Evolutionary conservation across 352 stramenopile genomes (phyloP), one percentile per base, ranked within the genome.

Genomic region (Plasmopara viticola): DNA sequence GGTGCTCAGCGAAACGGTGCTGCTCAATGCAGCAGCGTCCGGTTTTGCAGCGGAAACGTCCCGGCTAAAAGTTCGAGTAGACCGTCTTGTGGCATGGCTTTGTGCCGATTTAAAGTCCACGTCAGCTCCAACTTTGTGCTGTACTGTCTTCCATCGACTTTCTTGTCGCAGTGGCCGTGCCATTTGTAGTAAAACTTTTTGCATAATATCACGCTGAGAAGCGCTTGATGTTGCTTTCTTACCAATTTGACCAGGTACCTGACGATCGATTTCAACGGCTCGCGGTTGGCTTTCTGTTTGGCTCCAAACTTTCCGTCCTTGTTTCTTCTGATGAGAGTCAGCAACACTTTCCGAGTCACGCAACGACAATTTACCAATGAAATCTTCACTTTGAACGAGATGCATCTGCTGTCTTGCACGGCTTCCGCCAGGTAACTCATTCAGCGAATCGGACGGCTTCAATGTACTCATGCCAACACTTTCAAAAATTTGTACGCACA

Each of bases 1-100:
- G 9, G 74, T 87, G 1, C 74, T 72, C 8, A 86, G 68, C 2
- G 67, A 66, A 43, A 87, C 86, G 14, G 86, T 84, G 43, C 86
- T 82, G 9, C 69, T 64, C 6, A 86, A 53, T 20, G 70, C 44
- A 0, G 70, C 70, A 0, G 62, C 52, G 9, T 69, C 56, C 2
- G 30, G 20, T 13, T 20, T 48, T 7, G 59, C 44, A 2, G 59
- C 44, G 17, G 20, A 47, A 14, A 52, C 17, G 37, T 13, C 25
- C 10, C 7, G 10, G 31, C 31, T 5, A 1, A 35, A 8, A 35
- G 2, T 35, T 4, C 31, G 6, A 35, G 31, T 12, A 35, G 13
- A 57, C 35, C 6, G 30, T 18, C 35, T 31, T 29, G 35, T 28
- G 35, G 14, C 34, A 20, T 15, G 53, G 5, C 31, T 20, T 29